Conservation (phyloP, 1,139 yeast species). For the Zygoascus sp. region DNA sequence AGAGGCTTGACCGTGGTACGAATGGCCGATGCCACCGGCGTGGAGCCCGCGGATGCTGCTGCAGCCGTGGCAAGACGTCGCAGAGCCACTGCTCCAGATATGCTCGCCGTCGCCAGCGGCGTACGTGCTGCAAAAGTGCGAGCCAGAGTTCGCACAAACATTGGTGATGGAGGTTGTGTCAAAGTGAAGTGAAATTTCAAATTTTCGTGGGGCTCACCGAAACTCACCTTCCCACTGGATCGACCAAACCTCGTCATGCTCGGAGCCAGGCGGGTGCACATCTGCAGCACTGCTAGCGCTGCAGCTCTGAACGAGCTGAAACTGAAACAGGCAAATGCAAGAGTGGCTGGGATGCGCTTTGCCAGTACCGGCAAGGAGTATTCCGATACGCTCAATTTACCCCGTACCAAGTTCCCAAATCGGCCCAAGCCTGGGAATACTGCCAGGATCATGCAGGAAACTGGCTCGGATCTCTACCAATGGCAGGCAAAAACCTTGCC, state of each 20-base stretch:
- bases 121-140: too few species aligned
- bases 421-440: constrained; percentile 39
- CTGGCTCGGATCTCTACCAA: constrained; percentile 39
- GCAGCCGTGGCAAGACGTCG: too few species aligned
- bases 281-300: background rate
- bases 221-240: too few species aligned
- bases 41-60: too few species aligned
- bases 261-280: background rate
- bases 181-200: constrained; percentile 2
- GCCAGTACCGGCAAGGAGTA: constrained; percentile 24
- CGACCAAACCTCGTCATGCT: too few species aligned
- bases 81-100: too few species aligned
- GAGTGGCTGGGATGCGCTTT: background rate
- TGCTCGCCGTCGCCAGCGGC: too few species aligned
- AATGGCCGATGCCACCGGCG: too few species aligned
- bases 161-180: background rate
- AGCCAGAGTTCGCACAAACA: background rate
- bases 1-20: constrained; percentile 26
- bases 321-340: too few species aligned
- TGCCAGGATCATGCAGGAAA: constrained; percentile 31
- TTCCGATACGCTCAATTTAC: constrained; percentile 49
- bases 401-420: constrained; percentile 48
- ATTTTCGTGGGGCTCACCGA: background rate
- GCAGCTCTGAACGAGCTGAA: background rate
- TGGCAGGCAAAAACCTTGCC: constrained; percentile 39